These are phyloP conservation scores for Diaporthe citriasiana DNA, from an alignment of 2,329 filamentous ascomycete genomes.

Conservation along the genomic window DNA sequence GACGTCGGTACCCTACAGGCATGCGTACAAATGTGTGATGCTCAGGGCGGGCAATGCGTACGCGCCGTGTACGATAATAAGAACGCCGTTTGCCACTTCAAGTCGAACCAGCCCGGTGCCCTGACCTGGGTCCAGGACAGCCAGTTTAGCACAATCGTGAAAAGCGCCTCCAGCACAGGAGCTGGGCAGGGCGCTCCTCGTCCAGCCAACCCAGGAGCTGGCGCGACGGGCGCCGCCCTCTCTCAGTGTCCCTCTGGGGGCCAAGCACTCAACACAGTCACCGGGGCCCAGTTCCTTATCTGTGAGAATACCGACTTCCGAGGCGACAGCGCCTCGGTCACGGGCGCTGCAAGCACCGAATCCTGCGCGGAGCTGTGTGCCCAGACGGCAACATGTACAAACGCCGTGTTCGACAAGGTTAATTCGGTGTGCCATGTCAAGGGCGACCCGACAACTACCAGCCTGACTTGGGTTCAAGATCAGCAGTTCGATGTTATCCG, in stretches of 20 bases:
- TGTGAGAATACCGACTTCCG: constrained; percentile 22
- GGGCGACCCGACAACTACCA: neutral
- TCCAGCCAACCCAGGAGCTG: constrained; percentile 6
- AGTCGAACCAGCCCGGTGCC: constrained; percentile 18
- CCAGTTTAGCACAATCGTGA: constrained; percentile 14
- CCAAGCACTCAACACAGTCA: constrained; percentile 2
- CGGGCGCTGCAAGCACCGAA: constrained; percentile 3
- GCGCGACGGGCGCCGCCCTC: neutral
- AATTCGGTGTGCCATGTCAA: constrained; percentile 20
- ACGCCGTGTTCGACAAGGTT: constrained; percentile 24
- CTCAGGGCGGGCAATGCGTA: constrained; percentile 8
- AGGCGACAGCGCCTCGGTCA: constrained; percentile 8
- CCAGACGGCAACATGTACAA: neutral
- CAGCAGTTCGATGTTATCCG: constrained; percentile 10
- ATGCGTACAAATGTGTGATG: constrained; percentile 24
- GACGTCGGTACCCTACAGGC: neutral
- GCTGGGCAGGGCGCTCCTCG: neutral
- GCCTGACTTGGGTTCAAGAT: constrained; percentile 13
- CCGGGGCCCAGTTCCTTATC: constrained; percentile 4
- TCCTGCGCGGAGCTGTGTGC: constrained; percentile 23
- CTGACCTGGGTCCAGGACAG: constrained; percentile 24
- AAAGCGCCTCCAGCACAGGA: neutral
- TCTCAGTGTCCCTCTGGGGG: constrained; percentile 16
- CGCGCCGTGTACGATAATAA: constrained; percentile 24
- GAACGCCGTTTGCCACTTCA: constrained; percentile 19